Evolutionary conservation across 352 stramenopile species (phyloP).

Genomic region (Globisporangium camurandrum): DNA sequence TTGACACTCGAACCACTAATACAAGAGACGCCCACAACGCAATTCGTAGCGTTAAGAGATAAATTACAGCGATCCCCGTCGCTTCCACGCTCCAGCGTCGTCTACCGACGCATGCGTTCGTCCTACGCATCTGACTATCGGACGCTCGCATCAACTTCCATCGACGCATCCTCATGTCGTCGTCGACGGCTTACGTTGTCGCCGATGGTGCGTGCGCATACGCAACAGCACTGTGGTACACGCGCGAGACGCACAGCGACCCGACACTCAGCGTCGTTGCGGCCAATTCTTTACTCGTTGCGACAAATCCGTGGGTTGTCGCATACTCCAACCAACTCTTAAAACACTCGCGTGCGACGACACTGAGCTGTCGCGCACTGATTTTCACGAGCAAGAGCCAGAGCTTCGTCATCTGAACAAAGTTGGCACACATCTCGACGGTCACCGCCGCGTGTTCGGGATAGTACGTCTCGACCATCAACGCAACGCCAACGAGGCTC

Average conservation of each 20-base stretch:
- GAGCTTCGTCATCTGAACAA: slow-evolving; percentile 78
- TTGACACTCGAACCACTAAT: too few species aligned
- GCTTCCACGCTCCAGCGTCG: too few species aligned
- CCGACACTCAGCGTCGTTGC: slow-evolving; percentile 58
- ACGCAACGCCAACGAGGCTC: slow-evolving; percentile 55
- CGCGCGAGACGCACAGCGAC: slow-evolving; percentile 46
- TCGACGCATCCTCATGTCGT: too few species aligned
- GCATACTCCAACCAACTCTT: slow-evolving; percentile 70
- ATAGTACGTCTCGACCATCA: slow-evolving; percentile 77
- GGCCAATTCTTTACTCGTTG: slow-evolving; percentile 59
- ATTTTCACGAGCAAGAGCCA: slow-evolving; percentile 78
- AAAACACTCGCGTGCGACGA: slow-evolving; percentile 61
- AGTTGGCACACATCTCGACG: slow-evolving; percentile 61
- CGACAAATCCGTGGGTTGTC: slow-evolving; percentile 48
- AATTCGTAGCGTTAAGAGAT: too few species aligned
- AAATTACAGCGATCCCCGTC: too few species aligned
- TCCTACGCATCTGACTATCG: background rate
- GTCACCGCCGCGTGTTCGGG: slow-evolving; percentile 62
- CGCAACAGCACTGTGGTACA: slow-evolving; percentile 42
- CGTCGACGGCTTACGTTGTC: too few species aligned
- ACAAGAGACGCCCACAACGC: too few species aligned
- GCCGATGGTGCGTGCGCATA: slow-evolving; percentile 20
- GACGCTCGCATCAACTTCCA: background rate
- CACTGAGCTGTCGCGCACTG: slow-evolving; percentile 50
- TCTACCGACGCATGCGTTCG: too few species aligned